Evolutionary conservation across 768 basidiomycete species (phyloP), one percentile per base, ranked within the genome.

Genomic region (Lentinus tigrinus): DNA sequence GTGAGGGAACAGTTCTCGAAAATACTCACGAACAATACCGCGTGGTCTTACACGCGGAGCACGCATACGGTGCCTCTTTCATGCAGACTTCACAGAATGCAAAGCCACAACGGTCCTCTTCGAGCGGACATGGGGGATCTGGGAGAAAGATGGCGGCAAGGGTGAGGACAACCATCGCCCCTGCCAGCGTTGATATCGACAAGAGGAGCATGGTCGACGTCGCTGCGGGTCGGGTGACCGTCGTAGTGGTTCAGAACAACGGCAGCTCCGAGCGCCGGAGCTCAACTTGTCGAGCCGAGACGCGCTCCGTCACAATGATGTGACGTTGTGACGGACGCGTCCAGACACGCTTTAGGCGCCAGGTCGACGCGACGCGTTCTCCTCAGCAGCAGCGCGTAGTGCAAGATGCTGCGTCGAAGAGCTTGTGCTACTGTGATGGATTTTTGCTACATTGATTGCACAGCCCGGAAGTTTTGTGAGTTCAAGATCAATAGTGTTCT

Each of bases 11-110:
- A 2, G 10, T 21, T 2, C 28, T 7, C 4, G 31, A 21, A 26
- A 27, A 21, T 13, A 54, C 60, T 56, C 27, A 58, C 59, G 61
- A 65, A 59, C 63, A 64, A 38, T 63, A 63, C 17, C 54, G 57
- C 4, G 65, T 58, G 24, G 56, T 59, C 23, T 64, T 63, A 47
- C 63, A 65, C 26, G 52, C 66, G 4, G 63, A 59, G 52, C 61
- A 67, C 14, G 55, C 53, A 21, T 54, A 58, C 1, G 56, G 54
- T 16, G 63, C 59, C 36, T 61, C 60, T 28, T 56, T 50, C 26
- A 31, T 39, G 57, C 63, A 61, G 23, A 61, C 63, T 37, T 58
- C 60, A 47, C 63, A 61, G 47, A 62, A 58, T 24, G 57, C 44
- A 47, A 56, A 61, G 21, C 55, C 55, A 42, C 55, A 61, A 3